phyloP scores from a whole-genome alignment of 2,329 filamentous ascomycete species.

The Aspergillus arachidicola region DNA sequence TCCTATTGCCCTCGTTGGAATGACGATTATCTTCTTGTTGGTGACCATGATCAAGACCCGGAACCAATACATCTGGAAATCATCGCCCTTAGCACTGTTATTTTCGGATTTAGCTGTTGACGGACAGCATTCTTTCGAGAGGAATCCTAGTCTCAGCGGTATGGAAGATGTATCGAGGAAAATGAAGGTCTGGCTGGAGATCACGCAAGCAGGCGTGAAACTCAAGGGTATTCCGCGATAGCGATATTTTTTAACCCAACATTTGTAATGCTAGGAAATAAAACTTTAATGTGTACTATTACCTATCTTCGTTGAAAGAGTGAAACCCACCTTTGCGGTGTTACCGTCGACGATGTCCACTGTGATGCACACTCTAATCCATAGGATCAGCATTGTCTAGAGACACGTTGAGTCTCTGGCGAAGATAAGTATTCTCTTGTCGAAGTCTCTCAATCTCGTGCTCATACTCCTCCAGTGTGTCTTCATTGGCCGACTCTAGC shows the following conservation, averaged over 20 bases:
- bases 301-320: not conserved
- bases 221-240: slow-evolving; percentile 15
- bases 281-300: not conserved
- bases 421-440: not conserved
- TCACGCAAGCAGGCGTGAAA: slow-evolving; percentile 18
- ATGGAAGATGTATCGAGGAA: slow-evolving; percentile 27
- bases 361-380: not conserved
- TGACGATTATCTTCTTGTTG: slow-evolving; percentile 54
- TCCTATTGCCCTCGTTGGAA: slow-evolving; percentile 23
- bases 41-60: slow-evolving; percentile 43
- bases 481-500: slow-evolving; percentile 63
- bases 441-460: not conserved
- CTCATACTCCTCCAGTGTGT: slow-evolving; percentile 61
- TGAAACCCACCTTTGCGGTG: not conserved
- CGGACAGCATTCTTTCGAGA: slow-evolving; percentile 11
- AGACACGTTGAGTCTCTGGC: not conserved
- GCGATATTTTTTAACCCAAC: not conserved
- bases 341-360: not conserved
- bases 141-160: slow-evolving; percentile 21
- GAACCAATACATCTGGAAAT: slow-evolving; percentile 31
- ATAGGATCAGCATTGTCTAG: not conserved
- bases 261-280: not conserved
- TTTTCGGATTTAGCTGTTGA: slow-evolving; percentile 26
- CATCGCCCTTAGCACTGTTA: slow-evolving; percentile 25
- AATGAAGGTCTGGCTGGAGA: slow-evolving; percentile 27